phyloP scores from a whole-genome alignment of 208 protist genomes.

The Plasmodiophora brassicae region DNA sequence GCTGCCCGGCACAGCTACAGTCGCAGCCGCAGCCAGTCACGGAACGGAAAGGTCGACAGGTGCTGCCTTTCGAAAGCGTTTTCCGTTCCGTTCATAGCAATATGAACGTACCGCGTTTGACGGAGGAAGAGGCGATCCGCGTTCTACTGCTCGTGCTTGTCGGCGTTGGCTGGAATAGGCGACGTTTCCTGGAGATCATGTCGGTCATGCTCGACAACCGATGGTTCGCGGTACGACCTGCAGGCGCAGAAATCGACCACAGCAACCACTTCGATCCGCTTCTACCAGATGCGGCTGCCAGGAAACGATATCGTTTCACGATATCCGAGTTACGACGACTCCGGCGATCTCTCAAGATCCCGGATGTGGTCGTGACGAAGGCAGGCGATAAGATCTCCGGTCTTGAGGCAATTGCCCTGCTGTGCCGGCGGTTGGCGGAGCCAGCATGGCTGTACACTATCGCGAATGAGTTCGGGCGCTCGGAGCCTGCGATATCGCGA shows the following conservation, averaged over 20 bases:
- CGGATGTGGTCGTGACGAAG: neutral
- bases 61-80: too few relatives aligned
- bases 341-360: neutral
- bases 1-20: too few relatives aligned
- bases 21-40: too few relatives aligned
- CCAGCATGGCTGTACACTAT: neutral
- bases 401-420: neutral
- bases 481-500: neutral
- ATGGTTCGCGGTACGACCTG: neutral
- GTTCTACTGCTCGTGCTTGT: neutral
- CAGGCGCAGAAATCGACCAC: neutral
- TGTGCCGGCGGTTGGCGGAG: neutral
- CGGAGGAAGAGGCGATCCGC: neutral
- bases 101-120: neutral
- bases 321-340: neutral
- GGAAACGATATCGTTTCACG: neutral
- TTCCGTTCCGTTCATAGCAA: too few relatives aligned
- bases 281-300: neutral
- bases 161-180: neutral
- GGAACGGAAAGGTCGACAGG: too few relatives aligned
- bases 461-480: neutral
- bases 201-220: neutral
- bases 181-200: neutral
- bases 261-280: neutral
- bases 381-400: neutral